Evolutionary conservation across 2,329 filamentous ascomycete genomes (phyloP).

Genomic region (Alternaria incomplexa): DNA sequence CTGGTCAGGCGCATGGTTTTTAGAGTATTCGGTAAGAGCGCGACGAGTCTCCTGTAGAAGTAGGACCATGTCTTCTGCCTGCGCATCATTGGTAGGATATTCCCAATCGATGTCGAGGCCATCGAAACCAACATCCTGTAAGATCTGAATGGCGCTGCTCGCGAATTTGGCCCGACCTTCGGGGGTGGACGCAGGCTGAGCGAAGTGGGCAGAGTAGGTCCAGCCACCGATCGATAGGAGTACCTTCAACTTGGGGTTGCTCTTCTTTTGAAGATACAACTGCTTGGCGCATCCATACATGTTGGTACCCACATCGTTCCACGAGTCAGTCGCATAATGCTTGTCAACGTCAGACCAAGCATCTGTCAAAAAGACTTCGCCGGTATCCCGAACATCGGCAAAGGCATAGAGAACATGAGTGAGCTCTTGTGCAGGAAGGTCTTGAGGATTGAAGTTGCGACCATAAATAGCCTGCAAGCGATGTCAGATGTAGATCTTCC

Average conservation of each 20-base stretch:
- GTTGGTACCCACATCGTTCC: conserved; percentile 49
- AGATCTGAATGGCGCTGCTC: conserved; percentile 39
- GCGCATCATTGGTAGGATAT: conserved; percentile 38
- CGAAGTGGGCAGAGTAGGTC: conserved; percentile 49
- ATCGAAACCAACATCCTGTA: conserved; percentile 46
- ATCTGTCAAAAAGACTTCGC: conserved; percentile 47
- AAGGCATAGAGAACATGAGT: conserved; percentile 50
- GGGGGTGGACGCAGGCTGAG: conserved; percentile 38
- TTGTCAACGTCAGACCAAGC: conserved; percentile 48
- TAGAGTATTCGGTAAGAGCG: conserved; percentile 52
- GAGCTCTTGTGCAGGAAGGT: conserved; percentile 41
- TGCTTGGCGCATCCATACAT: conserved; percentile 49
- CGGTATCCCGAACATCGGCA: conserved; percentile 46
- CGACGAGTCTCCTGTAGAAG: conserved; percentile 38
- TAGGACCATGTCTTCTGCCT: conserved; percentile 43
- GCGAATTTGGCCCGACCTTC: conserved; percentile 42
- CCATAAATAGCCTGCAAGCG: conserved; percentile 45
- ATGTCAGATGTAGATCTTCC: conserved; percentile 3
- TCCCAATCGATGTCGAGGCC: conserved; percentile 50
- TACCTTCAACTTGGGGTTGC: conserved; percentile 45
- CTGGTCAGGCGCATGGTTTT: conserved; percentile 45
- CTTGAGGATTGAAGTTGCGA: conserved; percentile 45
- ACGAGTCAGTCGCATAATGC: conserved; percentile 47
- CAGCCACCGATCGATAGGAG: conserved; percentile 49
- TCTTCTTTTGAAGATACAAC: conserved; percentile 45